These are phyloP conservation scores for Hanseniaspora uvarum DNA, from an alignment of 1,139 yeast species.

Conservation along the genomic window DNA sequence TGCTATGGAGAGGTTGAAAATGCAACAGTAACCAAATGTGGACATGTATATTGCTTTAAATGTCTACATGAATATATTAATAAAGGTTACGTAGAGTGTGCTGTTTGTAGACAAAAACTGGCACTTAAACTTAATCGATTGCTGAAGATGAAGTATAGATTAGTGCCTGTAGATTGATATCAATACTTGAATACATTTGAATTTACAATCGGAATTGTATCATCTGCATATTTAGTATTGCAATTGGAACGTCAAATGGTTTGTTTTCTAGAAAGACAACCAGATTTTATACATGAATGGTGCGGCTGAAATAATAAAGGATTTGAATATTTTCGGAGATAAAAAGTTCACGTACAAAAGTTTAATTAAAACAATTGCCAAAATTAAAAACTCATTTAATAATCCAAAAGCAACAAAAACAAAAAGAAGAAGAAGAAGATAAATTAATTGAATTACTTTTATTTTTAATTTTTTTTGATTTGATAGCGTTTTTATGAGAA, in stretches of 20 bases:
- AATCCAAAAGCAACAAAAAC: not conserved
- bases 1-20: constrained; percentile 43
- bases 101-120: constrained; percentile 40
- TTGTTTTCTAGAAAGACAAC: not conserved
- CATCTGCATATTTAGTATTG: not conserved
- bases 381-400: not conserved
- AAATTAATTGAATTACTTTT: too few relatives aligned
- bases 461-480: too few relatives aligned
- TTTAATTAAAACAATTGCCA: not conserved
- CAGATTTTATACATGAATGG: not conserved
- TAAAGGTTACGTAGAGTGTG: constrained; percentile 37
- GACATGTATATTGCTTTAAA: constrained; percentile 44
- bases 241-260: not conserved
- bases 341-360: not conserved
- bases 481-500: too few relatives aligned
- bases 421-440: too few relatives aligned
- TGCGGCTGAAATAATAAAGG: not conserved
- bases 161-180: not conserved
- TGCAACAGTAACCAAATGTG: constrained; percentile 44
- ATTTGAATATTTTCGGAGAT: not conserved
- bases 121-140: constrained; percentile 30
- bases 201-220: too few relatives aligned
- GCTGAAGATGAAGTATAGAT: constrained; percentile 25
- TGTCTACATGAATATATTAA: constrained; percentile 37
- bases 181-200: not conserved